Conservation (phyloP, 1,284 basidiomycete species). For the Testicularia cyperi region DNA sequence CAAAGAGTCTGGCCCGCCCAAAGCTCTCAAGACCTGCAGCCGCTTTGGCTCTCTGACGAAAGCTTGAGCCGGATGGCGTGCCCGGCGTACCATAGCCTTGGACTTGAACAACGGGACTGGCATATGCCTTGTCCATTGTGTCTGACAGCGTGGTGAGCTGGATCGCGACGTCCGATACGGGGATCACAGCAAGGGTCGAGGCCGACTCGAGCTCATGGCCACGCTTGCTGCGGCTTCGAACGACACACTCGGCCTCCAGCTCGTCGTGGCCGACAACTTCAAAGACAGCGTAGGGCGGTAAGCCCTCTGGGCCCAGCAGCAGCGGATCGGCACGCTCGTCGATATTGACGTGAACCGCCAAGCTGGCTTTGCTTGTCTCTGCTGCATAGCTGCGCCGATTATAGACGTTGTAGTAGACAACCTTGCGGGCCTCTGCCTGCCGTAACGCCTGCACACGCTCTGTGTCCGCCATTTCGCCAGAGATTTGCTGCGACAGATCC, state of each 20-base stretch:
- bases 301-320: constrained; percentile 28
- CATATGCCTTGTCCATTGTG: constrained; percentile 26
- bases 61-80: constrained; percentile 19
- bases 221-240: constrained; percentile 30
- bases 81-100: constrained; percentile 16
- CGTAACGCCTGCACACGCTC: too few relatives aligned
- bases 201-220: constrained; percentile 8
- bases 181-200: constrained; percentile 15
- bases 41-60: constrained; percentile 41
- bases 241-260: constrained; percentile 25
- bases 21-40: constrained; percentile 46
- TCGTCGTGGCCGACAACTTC: constrained; percentile 42
- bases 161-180: constrained; percentile 17
- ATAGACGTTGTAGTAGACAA: constrained; percentile 52
- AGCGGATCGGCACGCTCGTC: constrained; percentile 9
- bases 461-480: neutral
- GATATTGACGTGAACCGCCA: constrained; percentile 35
- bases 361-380: constrained; percentile 17
- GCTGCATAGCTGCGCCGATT: constrained; percentile 16
- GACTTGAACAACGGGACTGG: constrained; percentile 4
- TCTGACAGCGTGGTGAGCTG: constrained; percentile 27
- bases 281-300: constrained; percentile 36
- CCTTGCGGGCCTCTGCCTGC: constrained; percentile 24
- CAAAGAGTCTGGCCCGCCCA: constrained; percentile 40
- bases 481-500: neutral